Conservation (phyloP, 1,284 basidiomycete species). For the Apiotrichum gracile region DNA sequence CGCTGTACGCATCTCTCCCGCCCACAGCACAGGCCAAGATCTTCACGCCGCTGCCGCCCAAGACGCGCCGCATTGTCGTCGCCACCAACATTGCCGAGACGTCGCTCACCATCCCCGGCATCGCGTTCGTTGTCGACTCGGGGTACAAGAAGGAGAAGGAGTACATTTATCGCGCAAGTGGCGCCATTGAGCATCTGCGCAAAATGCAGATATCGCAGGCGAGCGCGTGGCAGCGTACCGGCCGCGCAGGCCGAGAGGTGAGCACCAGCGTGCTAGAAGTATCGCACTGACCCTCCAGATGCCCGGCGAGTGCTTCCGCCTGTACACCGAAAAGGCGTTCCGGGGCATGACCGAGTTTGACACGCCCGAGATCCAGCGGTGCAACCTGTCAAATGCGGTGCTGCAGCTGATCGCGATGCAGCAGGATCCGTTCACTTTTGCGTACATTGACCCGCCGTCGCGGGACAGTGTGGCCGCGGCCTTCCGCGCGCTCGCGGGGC, state of each 20-base stretch:
- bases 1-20: slow-evolving; percentile 80
- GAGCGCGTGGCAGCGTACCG: slow-evolving; percentile 72
- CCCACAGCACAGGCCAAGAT: slow-evolving; percentile 71
- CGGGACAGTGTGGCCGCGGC: slow-evolving; percentile 61
- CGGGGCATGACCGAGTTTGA: slow-evolving; percentile 59
- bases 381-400: slow-evolving; percentile 72
- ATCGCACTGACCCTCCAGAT: slow-evolving; percentile 48
- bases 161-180: slow-evolving; percentile 64
- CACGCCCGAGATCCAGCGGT: slow-evolving; percentile 82
- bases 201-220: slow-evolving; percentile 84
- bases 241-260: slow-evolving; percentile 79
- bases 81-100: slow-evolving; percentile 98
- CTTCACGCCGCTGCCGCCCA: slow-evolving; percentile 63
- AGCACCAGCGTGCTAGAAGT: not conserved
- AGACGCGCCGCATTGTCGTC: slow-evolving; percentile 81
- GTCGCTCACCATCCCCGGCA: slow-evolving; percentile 92
- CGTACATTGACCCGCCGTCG: slow-evolving; percentile 79
- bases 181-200: slow-evolving; percentile 83
- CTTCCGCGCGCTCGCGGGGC: slow-evolving; percentile 65
- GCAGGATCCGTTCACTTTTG: slow-evolving; percentile 68
- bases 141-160: slow-evolving; percentile 94
- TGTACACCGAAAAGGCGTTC: slow-evolving; percentile 79
- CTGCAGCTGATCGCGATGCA: slow-evolving; percentile 78
- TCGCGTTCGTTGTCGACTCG: slow-evolving; percentile 90
- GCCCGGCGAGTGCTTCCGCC: slow-evolving; percentile 73